Conservation (phyloP, 2,329 filamentous ascomycete species). For the Coniochaeta sp. region DNA sequence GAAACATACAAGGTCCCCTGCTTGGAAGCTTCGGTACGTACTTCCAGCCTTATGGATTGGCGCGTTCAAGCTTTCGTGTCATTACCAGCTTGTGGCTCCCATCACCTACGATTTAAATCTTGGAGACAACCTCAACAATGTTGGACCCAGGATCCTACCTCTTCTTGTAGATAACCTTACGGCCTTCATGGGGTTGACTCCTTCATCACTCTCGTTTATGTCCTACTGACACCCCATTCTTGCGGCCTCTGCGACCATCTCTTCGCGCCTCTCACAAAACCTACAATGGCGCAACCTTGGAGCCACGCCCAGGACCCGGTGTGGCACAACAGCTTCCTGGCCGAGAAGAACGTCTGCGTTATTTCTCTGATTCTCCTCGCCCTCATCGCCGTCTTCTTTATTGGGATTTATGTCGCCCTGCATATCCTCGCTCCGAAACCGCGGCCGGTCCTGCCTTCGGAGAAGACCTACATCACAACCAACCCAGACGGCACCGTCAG, state of each 20-base stretch:
- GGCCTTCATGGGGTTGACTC: not conserved
- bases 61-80: not conserved
- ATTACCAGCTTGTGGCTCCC: not conserved
- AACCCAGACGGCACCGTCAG: slow-evolving; percentile 49
- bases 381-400: not conserved
- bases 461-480: slow-evolving; percentile 80
- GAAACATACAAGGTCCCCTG: not conserved
- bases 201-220: not conserved
- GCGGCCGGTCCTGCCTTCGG: slow-evolving; percentile 63
- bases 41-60: not conserved
- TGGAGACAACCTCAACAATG: not conserved
- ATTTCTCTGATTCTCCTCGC: not conserved
- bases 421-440: slow-evolving; percentile 75
- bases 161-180: not conserved
- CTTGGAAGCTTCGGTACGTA: not conserved
- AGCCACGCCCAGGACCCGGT: not conserved
- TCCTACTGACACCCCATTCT: not conserved
- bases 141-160: not conserved
- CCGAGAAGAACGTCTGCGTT: not conserved
- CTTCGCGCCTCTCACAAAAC: not conserved
- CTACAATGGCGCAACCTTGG: not conserved
- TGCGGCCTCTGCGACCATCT: not conserved
- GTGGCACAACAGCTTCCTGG: not conserved
- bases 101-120: not conserved
- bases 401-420: slow-evolving; percentile 50